Evolutionary conservation across 441 rosid species (phyloP), one percentile per base, ranked within the genome.

Genomic region (Erodium trifolium): DNA sequence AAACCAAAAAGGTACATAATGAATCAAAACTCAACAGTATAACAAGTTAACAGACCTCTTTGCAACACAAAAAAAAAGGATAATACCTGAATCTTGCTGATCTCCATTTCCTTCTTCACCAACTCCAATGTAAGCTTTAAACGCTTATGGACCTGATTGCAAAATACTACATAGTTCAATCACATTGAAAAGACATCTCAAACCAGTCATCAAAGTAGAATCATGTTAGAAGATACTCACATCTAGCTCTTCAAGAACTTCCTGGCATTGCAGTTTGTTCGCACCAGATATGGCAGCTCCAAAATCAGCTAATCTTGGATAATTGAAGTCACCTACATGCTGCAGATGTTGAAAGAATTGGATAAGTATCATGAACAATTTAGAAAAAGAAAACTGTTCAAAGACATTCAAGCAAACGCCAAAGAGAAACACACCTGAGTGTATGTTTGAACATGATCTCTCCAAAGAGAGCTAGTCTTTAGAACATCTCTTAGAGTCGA

Each of bases 271-370:
- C 77, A 84, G 81, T 79, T 83, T 95, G 82, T 86, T 90, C 67
- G 91, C 98, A 39, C 98, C 98, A 49, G 95, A 90, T 87, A 95
- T 95, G 14, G 98, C 99, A 66, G 99, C 97, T 68, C 98, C 99
- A 74, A 95, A 95, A 86, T 92, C 99, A 27, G 98, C 97, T 75
- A 92, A 77, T 75, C 92, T 86, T 70, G 96, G 83, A 78, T 86
- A 89, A 74, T 84, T 95, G 79, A 95, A 95, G 74, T 92, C 97
- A 53, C 96, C 99, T 70, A 95, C 80, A 79, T 90, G 95, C 99
- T 95, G 89, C 78, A 87, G 66, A 75, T 62, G 71, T 66, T 60
- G 55, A 70, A 69, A 31, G 4, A 34, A 34, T 34, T n/a, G 55
- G 70, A 23, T 49, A 16, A 7, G 17, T 39, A 53, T 57, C 47